Base-by-base conservation (phyloP, 169 alveolate species). In the Babesia bovis region DNA sequence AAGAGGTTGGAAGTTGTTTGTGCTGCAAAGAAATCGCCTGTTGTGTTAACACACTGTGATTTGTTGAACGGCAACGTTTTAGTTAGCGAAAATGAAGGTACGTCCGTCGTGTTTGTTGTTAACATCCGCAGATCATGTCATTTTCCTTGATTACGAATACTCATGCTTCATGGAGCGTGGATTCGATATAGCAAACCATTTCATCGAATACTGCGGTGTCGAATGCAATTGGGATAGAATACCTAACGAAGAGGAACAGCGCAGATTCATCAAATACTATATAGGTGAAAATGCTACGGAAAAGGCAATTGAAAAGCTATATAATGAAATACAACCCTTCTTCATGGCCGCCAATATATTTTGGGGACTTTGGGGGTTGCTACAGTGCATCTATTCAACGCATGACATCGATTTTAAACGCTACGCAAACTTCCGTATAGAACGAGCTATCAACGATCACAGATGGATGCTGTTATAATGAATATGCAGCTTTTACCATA, bases 161-260 rank as follows among this genome's bases (percentile, higher is more conserved):
- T 51, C 89, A 15, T 88, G 93, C 55, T 84, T 83, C 30, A 84
- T 88, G 91, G 93, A 88, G 65, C 70, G 93, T 12, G 93, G 89
- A 7, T 88, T 50, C 45, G 93, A 88, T 68, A 88, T 88, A n/a
- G 91, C 93, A 5, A 88, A 88, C 60, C 93, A 88, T 65, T 82
- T 88, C 28, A 69, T 60, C 26, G 93, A 88, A 38, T 72, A 81
- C 78, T 82, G 83, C 19, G 89, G 59, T 38, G 47, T 79, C 13
- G 83, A 84, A 33, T 66, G 89, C 57, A 79, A 83, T 21, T 81
- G 89, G 90, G 74, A 56, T 10, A 30, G 47, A 40, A 30, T 78
- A 42, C 93, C 93, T 6, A 28, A 33, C 5, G 74, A 44, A 25
- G 85, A 57, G 21, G 88, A 66, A 35, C 84, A 82, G 61, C 71